Evolutionary conservation across 495 filamentous ascomycete species (phyloP), one percentile per base, ranked within the genome.

Genomic region (Aeminium ludgeri): DNA sequence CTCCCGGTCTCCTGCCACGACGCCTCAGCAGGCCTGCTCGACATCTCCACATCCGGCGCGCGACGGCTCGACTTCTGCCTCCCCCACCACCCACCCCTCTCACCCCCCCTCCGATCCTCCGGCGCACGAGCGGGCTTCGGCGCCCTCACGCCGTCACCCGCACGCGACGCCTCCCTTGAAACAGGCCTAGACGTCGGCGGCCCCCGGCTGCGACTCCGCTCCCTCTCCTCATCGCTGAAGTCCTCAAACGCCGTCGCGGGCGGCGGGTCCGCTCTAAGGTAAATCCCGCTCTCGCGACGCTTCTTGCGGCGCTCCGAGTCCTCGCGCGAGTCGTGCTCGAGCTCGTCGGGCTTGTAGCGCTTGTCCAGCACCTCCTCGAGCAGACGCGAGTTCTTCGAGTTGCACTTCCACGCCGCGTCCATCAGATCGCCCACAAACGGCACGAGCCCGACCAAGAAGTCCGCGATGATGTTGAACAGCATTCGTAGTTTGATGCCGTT

Each of bases 371-470:
- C 32, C 36, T 50, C 30, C 34, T 63, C 60, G 11, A 63, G 36
- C 17, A 56, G 28, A 6, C 53, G 53, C 30, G 59, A 41, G 31
- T 60, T 60, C 43, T 46, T 47, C 29, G 53, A 52, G 34, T 63
- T 63, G 50, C 43, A 50, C 48, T 60, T 63, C 46, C 53, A 44
- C 15, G 45, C 51, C 6, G 71, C 73, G 54, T 96, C 89, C 28
- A 70, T 70, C 18, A 96, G 18, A 51, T 95, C 89, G 15, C 89
- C 89, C 5, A 93, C 39, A 47, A 95, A 71, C 0, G 89, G 89
- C 15, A 93, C 63, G 6, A 97, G 62, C 11, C 89, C 89, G 31
- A 94, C 66, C 38, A 72, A 50, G 46, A 91, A 82, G 57, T 95
- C 89, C 20, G 86, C 37, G 2, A 74, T 35, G 33, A 95, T 68